A percentile compares a stretch with the other conserved stretches of the same genome.
phyloP scores from a whole-genome alignment of 2,329 filamentous ascomycete species.

The Stemphylium vesicarium region DNA sequence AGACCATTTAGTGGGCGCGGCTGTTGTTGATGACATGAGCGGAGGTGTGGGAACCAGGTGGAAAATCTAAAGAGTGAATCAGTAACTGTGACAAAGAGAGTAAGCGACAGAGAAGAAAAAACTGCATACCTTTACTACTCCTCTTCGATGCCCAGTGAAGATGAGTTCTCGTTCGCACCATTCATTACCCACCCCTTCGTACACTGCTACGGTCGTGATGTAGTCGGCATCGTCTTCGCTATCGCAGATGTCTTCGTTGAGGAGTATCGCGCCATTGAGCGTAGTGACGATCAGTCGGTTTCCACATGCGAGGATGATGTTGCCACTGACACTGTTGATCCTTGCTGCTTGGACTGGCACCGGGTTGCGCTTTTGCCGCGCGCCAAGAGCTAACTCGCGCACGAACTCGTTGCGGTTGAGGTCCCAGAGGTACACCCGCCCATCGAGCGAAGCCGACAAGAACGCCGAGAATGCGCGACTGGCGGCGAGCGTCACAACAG shows the following conservation, averaged over 20 bases:
- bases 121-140: constrained; percentile 72
- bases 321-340: constrained; percentile 90
- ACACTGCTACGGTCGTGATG: constrained; percentile 85
- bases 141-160: constrained; percentile 85
- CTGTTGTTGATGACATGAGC: constrained; percentile 50
- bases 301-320: constrained; percentile 84
- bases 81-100: neutral
- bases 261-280: constrained; percentile 81
- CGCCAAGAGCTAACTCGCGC: constrained; percentile 66
- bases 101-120: neutral
- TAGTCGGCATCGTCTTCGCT: constrained; percentile 68
- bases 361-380: constrained; percentile 28
- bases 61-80: constrained; percentile 57
- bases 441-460: constrained; percentile 81
- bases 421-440: constrained; percentile 89
- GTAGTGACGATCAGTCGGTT: constrained; percentile 79
- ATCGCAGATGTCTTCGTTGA: constrained; percentile 81
- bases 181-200: constrained; percentile 88
- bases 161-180: constrained; percentile 87
- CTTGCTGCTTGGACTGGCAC: constrained; percentile 69
- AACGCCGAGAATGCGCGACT: constrained; percentile 89
- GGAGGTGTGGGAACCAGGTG: constrained; percentile 60
- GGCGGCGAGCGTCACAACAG: constrained; percentile 81
- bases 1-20: constrained; percentile 62
- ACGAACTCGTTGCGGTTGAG: constrained; percentile 89